These are phyloP conservation scores for Penicillium thymicola DNA, from an alignment of 2,329 filamentous ascomycete species.

Conservation along the genomic window DNA sequence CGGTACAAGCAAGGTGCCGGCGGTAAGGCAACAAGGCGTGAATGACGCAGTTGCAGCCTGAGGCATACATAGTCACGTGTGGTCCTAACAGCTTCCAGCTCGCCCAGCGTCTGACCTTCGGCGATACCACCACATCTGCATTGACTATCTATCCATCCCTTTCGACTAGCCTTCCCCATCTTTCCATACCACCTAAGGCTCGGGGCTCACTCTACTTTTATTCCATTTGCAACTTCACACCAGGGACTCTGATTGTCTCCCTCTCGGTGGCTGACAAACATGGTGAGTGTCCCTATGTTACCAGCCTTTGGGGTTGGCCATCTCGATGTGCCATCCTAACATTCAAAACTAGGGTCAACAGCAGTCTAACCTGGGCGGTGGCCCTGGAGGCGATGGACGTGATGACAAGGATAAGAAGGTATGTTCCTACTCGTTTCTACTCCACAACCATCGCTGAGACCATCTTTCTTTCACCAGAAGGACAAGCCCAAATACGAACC, in stretches of 20 bases:
- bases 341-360: slow-evolving; percentile 45
- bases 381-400: slow-evolving; percentile 69
- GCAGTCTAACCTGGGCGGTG: slow-evolving; percentile 78
- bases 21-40: slow-evolving; percentile 16
- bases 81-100: slow-evolving; percentile 24
- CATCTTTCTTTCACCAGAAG: slow-evolving; percentile 60
- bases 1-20: not conserved
- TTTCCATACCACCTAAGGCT: not conserved
- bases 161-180: slow-evolving; percentile 9
- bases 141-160: slow-evolving; percentile 13
- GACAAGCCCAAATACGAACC: slow-evolving; percentile 99
- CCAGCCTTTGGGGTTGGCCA: not conserved
- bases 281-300: slow-evolving; percentile 30
- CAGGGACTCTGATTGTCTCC: slow-evolving; percentile 14
- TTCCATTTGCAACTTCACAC: not conserved
- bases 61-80: slow-evolving; percentile 19
- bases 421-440: not conserved
- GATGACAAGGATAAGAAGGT: slow-evolving; percentile 96
- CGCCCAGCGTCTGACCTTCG: slow-evolving; percentile 14
- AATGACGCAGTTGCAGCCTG: slow-evolving; percentile 16
- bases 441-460: slow-evolving; percentile 12
- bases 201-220: not conserved
- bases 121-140: slow-evolving; percentile 19
- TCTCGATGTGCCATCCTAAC: slow-evolving; percentile 23
- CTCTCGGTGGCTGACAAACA: slow-evolving; percentile 29